These are phyloP conservation scores for Sporothrix euskadiensis DNA, from an alignment of 2,329 filamentous ascomycete species.

Conservation along the genomic window DNA sequence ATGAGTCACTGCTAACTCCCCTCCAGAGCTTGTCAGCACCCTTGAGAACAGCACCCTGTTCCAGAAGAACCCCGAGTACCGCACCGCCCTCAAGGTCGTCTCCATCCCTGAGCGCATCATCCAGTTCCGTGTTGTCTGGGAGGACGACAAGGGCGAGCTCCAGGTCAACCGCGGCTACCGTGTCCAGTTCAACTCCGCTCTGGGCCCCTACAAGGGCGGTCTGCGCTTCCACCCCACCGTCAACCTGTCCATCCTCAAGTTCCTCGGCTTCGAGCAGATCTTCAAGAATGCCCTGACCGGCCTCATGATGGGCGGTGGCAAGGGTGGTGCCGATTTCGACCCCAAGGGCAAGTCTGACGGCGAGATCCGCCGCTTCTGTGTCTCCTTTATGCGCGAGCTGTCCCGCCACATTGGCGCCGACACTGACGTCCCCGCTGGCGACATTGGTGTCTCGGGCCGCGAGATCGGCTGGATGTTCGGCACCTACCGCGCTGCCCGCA, in stretches of 20 bases:
- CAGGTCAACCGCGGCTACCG: constrained; percentile 95
- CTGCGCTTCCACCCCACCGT: constrained; percentile 91
- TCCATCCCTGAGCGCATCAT: constrained; percentile 92
- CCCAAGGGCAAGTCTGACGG: constrained; percentile 97
- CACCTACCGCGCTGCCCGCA: constrained; percentile 82
- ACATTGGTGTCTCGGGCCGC: constrained; percentile 89
- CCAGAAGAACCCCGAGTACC: constrained; percentile 91
- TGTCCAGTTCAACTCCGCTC: constrained; percentile 97
- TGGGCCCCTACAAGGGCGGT: constrained; percentile 97
- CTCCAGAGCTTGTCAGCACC: constrained; percentile 83
- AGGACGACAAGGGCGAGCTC: constrained; percentile 84
- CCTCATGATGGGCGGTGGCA: constrained; percentile 92
- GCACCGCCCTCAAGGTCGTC: constrained; percentile 81
- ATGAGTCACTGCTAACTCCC: not conserved
- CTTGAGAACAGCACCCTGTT: constrained; percentile 94
- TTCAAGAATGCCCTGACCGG: constrained; percentile 99
- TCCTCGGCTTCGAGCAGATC: constrained; percentile 98
- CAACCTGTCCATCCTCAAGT: constrained; percentile 83
- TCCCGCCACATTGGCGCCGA: constrained; percentile 94
- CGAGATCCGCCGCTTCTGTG: constrained; percentile 97
- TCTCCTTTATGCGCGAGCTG: constrained; percentile 93
- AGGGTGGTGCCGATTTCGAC: constrained; percentile 97
- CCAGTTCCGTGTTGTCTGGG: constrained; percentile 97
- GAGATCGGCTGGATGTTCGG: constrained; percentile 97
- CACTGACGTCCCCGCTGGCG: constrained; percentile 93